Evolutionary conservation across 2,329 filamentous ascomycete species (phyloP), one percentile per base, ranked within the genome.

Genomic region (Cladosporium sp.): DNA sequence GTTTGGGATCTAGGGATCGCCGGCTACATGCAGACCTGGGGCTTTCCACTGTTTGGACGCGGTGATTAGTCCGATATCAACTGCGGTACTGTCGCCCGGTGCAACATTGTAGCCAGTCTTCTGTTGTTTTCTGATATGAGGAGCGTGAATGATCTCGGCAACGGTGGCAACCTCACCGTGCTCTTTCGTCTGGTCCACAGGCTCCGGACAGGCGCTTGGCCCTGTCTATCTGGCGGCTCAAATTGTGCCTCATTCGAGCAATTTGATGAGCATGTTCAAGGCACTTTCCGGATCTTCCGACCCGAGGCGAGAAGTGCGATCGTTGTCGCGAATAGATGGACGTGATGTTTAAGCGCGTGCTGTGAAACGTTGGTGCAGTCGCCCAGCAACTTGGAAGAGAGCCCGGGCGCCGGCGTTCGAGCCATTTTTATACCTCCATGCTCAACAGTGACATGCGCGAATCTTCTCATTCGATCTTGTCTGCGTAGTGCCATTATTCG

Each of bases 351-450:
- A 32, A 41, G 45, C 37, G 45, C 13, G 37, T 22, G 44, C 13
- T 29, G 27, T 47, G 44, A 38, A 34, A 47, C 44, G 36, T 29
- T 48, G 45, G 45, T 48, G 45, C 37, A 37, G 36, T 15, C 27
- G 24, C 4, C 22, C 22, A 9, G 22, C 22, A 27, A 27, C 22
- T 27, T 27, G 22, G 22, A 27, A 27, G 22, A 27, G 9, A 27
- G 22, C 22, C 22, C 22, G 9, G 4, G 22, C 22, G 22, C 22
- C 22, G 22, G 22, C 22, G 22, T 27, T 27, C 22, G 22, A 27
- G 22, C 22, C 22, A 27, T 27, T 27, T 27, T 27, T 27, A 27
- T 27, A 27, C 22, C 22, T 27, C 22, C 22, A 27, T 27, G 22
- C n/a, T n/a, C n/a, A 9, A 27, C 22, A 4, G 22, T 27, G 9